A percentile compares a stretch with the other conserved stretches of the same genome.
Conservation (phyloP, 495 filamentous ascomycete species). For the Articulospora tetracladia region DNA sequence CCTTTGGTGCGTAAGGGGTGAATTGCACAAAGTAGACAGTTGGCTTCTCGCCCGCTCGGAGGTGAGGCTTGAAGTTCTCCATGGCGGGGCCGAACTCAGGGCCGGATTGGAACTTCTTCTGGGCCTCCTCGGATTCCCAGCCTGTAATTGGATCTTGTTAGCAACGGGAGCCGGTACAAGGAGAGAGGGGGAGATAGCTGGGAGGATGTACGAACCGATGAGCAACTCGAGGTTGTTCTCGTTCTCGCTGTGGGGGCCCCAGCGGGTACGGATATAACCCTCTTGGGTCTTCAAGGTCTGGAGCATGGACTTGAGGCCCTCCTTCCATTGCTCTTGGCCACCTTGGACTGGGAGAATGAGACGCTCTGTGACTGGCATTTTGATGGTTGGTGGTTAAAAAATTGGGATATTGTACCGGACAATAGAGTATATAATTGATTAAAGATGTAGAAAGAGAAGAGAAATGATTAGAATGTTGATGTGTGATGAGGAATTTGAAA, state of each 20-base stretch:
- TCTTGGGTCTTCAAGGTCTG: conserved; percentile 22
- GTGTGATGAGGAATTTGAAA: not conserved
- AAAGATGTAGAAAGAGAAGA: not conserved
- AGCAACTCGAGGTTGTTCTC: conserved; percentile 14
- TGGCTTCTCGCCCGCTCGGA: conserved; percentile 4
- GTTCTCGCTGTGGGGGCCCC: conserved; percentile 18
- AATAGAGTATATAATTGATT: conserved; percentile 2
- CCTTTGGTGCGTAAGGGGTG: conserved; percentile 19
- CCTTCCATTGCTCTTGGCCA: conserved; percentile 16
- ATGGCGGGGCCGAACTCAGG: conserved; percentile 4
- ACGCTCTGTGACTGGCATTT: conserved; percentile 18
- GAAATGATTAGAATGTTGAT: not conserved
- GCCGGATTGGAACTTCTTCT: conserved; percentile 2
- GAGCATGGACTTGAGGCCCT: conserved; percentile 14
- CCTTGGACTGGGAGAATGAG: conserved; percentile 16
- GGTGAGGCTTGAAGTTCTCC: conserved; percentile 5
- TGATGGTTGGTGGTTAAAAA: not conserved
- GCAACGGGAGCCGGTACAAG: not conserved
- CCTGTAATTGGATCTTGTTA: conserved; percentile 6
- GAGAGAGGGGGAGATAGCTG: not conserved
- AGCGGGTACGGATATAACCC: conserved; percentile 19
- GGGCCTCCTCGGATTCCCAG: conserved; percentile 12
- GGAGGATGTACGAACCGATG: conserved; percentile 8
- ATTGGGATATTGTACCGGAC: conserved; percentile 15
- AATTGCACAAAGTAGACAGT: conserved; percentile 17